Conservation (phyloP, 1,139 yeast genomes). For the Yamadazyma triangularis region DNA sequence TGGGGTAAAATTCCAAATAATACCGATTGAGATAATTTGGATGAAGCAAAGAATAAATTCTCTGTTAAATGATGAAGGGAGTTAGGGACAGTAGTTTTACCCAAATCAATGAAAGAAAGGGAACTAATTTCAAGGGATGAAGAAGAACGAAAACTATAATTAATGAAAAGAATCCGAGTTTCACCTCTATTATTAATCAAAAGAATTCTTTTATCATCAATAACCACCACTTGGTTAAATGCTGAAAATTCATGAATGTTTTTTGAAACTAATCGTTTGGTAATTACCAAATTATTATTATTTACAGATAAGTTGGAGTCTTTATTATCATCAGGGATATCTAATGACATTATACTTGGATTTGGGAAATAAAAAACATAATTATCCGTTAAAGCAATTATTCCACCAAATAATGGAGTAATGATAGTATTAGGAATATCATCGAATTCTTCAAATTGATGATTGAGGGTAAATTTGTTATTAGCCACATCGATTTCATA, state of each 20-base stretch:
- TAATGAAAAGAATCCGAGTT: slow-evolving; percentile 24
- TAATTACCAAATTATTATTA: slow-evolving; percentile 8
- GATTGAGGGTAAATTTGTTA: slow-evolving; percentile 10
- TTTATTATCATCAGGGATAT: slow-evolving; percentile 9
- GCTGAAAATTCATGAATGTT: slow-evolving; percentile 7
- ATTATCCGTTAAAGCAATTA: slow-evolving; percentile 25
- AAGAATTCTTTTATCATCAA: slow-evolving; percentile 25
- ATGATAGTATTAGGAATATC: slow-evolving; percentile 29
- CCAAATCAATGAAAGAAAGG: slow-evolving; percentile 25
- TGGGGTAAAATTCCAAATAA: slow-evolving; percentile 25
- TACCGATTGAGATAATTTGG: slow-evolving; percentile 30
- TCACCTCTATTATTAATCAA: slow-evolving; percentile 29
- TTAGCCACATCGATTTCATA: slow-evolving; percentile 15
- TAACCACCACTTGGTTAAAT: slow-evolving; percentile 12
- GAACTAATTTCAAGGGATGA: slow-evolving; percentile 13
- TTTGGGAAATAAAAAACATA: slow-evolving; percentile 31
- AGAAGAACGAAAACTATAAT: slow-evolving; percentile 5
- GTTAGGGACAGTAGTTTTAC: slow-evolving; percentile 25
- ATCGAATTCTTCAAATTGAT: slow-evolving; percentile 32
- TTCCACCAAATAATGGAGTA: slow-evolving; percentile 24
- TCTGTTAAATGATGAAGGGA: slow-evolving; percentile 25
- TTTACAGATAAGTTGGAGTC: slow-evolving; percentile 11
- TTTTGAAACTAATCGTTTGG: slow-evolving; percentile 9
- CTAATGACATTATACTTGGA: slow-evolving; percentile 10
- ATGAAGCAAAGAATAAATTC: slow-evolving; percentile 28